Percentiles rank a stretch among this genome's conserved stretches.
These are phyloP conservation scores for Castanea sativa DNA, from an alignment of 306 rosid genomes.

Conservation along the genomic window DNA sequence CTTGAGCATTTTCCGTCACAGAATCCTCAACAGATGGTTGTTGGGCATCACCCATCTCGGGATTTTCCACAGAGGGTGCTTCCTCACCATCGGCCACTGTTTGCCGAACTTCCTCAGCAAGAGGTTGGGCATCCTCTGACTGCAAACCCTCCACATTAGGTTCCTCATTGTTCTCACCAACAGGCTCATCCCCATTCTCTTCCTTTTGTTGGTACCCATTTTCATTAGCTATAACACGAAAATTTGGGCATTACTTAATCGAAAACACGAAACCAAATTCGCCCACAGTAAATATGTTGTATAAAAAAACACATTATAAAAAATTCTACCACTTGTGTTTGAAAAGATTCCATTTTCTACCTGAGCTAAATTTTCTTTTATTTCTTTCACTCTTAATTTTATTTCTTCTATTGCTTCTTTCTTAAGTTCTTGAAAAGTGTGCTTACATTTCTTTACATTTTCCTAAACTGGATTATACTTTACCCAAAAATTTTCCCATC, in stretches of 20 bases:
- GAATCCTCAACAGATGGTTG: slow-evolving; percentile 40
- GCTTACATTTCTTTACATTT: no score
- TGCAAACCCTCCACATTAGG: slow-evolving; percentile 22
- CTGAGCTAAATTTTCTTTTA: no score
- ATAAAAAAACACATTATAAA: background rate
- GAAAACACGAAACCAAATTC: background rate
- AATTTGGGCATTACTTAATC: background rate
- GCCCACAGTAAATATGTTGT: background rate
- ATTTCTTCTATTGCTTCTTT: no score
- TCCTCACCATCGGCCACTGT: slow-evolving; percentile 28
- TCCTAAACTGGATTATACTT: no score
- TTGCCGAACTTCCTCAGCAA: slow-evolving; percentile 24
- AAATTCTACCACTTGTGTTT: no score
- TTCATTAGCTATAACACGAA: slow-evolving; percentile 47
- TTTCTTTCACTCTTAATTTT: no score
- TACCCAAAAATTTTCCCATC: background rate
- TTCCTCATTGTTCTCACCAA: slow-evolving; percentile 29
- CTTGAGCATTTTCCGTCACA: slow-evolving; percentile 36
- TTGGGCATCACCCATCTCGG: slow-evolving; percentile 25
- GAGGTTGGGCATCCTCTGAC: slow-evolving; percentile 33
- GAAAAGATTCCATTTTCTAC: no score
- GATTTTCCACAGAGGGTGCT: slow-evolving; percentile 24
- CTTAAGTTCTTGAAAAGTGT: no score
- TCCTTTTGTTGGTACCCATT: slow-evolving; percentile 66
- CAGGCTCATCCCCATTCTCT: slow-evolving; percentile 26